These are phyloP conservation scores for Daldinia eschscholtzii DNA, from an alignment of 2,329 filamentous ascomycete species.

Conservation along the genomic window DNA sequence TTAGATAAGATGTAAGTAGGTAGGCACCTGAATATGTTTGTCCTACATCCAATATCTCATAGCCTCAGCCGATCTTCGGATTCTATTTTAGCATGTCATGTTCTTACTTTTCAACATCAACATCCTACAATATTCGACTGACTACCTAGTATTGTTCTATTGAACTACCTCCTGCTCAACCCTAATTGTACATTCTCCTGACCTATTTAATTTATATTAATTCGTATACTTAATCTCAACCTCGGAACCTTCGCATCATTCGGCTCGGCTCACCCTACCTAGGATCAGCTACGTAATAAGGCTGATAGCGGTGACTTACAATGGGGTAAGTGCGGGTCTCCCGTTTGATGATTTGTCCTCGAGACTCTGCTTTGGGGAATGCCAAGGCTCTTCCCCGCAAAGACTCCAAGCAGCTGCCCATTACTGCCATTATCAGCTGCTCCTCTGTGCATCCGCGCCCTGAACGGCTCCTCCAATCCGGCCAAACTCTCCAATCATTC, in stretches of 20 bases:
- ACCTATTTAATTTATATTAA: slow-evolving; percentile 7
- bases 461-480: not conserved
- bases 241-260: not conserved
- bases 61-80: slow-evolving; percentile 10
- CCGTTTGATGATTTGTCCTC: slow-evolving; percentile 18
- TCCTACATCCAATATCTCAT: not conserved
- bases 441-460: slow-evolving; percentile 12
- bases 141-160: not conserved
- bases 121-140: not conserved
- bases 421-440: slow-evolving; percentile 29
- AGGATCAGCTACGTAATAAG: slow-evolving; percentile 34
- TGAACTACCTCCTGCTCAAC: slow-evolving; percentile 14
- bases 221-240: not conserved
- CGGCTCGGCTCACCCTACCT: not conserved
- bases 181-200: not conserved
- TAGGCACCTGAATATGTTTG: slow-evolving; percentile 5
- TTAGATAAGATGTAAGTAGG: not conserved
- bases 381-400: slow-evolving; percentile 39
- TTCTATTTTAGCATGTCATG: slow-evolving; percentile 11
- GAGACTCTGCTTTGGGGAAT: slow-evolving; percentile 13
- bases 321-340: slow-evolving; percentile 33
- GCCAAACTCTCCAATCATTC: not conserved
- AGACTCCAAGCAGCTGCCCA: slow-evolving; percentile 24
- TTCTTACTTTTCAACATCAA: not conserved
- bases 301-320: slow-evolving; percentile 25